A percentile compares a stretch with the other conserved stretches of the same genome.
These are phyloP conservation scores for Atkinsonella texensis DNA, from an alignment of 2,329 filamentous ascomycete species.

Conservation along the genomic window DNA sequence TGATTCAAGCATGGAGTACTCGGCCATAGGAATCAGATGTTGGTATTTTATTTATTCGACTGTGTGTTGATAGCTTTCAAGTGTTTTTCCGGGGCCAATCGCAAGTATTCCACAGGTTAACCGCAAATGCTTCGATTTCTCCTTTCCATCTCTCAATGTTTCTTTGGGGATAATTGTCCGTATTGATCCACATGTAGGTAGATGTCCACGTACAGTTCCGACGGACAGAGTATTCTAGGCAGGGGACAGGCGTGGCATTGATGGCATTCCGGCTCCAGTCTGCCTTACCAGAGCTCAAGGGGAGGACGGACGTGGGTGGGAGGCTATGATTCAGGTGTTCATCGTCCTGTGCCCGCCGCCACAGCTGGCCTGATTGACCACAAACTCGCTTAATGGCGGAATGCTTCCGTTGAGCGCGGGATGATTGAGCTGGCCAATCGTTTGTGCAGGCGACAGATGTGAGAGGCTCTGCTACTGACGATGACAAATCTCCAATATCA, in stretches of 20 bases:
- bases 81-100: too few relatives aligned
- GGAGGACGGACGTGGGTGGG: too few relatives aligned
- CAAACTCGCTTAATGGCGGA: slow-evolving; percentile 1
- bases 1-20: too few relatives aligned
- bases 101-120: too few relatives aligned
- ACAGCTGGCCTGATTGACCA: neutral
- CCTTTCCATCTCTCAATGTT: too few relatives aligned
- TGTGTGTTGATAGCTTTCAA: too few relatives aligned
- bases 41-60: too few relatives aligned
- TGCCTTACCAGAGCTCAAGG: neutral
- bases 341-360: neutral
- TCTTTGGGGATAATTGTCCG: neutral
- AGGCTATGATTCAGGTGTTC: neutral
- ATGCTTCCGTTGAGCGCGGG: neutral
- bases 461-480: too few relatives aligned
- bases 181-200: neutral
- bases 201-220: neutral
- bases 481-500: too few relatives aligned
- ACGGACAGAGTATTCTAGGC: neutral
- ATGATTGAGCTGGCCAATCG: neutral
- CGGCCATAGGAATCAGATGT: too few relatives aligned
- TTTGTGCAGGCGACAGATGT: too few relatives aligned
- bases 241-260: neutral
- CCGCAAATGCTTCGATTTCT: too few relatives aligned
- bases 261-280: neutral